These are phyloP conservation scores for Mycena rebaudengoi DNA, from an alignment of 768 basidiomycete species.

Conservation along the genomic window DNA sequence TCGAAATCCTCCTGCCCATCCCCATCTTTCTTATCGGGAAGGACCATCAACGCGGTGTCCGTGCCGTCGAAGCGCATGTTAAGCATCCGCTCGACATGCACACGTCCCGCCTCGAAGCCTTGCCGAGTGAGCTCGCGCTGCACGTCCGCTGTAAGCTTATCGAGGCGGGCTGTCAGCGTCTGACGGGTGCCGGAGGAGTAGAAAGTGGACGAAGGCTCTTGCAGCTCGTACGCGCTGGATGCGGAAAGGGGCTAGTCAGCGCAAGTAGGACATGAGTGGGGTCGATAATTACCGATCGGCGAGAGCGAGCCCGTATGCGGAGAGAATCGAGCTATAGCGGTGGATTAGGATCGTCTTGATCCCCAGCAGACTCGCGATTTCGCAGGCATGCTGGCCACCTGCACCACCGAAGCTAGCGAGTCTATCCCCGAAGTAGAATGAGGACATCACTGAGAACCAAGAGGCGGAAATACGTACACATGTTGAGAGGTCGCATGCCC, in stretches of 20 bases:
- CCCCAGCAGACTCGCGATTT: constrained; percentile 86
- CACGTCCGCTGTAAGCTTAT: constrained; percentile 72
- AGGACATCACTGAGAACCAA: neutral
- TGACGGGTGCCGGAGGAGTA: constrained; percentile 68
- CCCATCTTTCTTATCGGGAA: constrained; percentile 55
- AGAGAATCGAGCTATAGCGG: constrained; percentile 91
- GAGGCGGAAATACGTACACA: constrained; percentile 44
- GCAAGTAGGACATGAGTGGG: neutral
- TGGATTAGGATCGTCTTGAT: constrained; percentile 91
- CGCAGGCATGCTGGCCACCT: constrained; percentile 93
- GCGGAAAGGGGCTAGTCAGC: neutral
- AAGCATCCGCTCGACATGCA: constrained; percentile 81
- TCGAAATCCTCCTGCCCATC: constrained; percentile 78
- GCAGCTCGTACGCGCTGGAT: constrained; percentile 87
- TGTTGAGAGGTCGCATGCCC: constrained; percentile 87
- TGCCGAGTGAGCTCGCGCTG: constrained; percentile 73
- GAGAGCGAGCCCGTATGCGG: constrained; percentile 93
- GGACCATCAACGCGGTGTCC: constrained; percentile 91
- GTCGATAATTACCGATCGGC: constrained; percentile 66
- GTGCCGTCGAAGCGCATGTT: constrained; percentile 96
- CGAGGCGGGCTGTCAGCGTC: constrained; percentile 69
- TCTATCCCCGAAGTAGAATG: constrained; percentile 45
- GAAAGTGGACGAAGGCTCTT: constrained; percentile 88
- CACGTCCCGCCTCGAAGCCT: constrained; percentile 80
- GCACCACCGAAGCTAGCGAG: constrained; percentile 90